Base-by-base conservation (phyloP, 2,329 filamentous ascomycete genomes). In the Dactylellina drechsleri region DNA sequence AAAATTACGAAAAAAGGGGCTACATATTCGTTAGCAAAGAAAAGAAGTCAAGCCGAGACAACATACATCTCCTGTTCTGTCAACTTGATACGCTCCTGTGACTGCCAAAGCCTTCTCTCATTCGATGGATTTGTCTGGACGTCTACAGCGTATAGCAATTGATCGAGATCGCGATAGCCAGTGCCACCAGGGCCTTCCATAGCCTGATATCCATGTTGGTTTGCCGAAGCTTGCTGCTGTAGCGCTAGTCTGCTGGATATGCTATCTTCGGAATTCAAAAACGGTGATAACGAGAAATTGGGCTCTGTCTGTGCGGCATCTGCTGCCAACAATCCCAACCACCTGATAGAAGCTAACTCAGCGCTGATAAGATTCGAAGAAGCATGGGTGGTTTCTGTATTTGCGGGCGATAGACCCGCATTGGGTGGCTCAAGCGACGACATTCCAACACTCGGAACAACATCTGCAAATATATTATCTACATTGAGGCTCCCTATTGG, bases 1-100 rank as follows among this genome's bases (percentile, higher is more conserved):
- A 26, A 78, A 79, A 49, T 79, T 78, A 16, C 75, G 60, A 49
- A 79, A 79, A 18, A 79, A 68, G 13, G 70, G 70, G 13, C 70
- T 74, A 16, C 6, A 53, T 13, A 50, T 16, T 10, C 4, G 10
- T 60, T 36, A 60, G 31, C n/a, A 41, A 49, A 50, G 41, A 20
- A n/a, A 15, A 26, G 23, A 10, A 16, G 10, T 12, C 31, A 7
- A 8, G 6, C 6, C 10, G 31, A 10, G 10, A 36, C 5, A 40
- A 70, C 50, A 72, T 58, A 74, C 70, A 74, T 77, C 50, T 79
- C 78, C 47, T 78, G 73, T 18, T 77, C 77, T 1, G 76, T 57
- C 2, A 79, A 64, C 45, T 79, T 74, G 54, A 77, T 76, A 2
- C 62, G 58, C 10, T 65, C 70, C 6, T 74, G 71, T 7, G 77